A percentile compares a stretch with the other conserved stretches of the same genome.
These are phyloP conservation scores for Rhypophila decipiens DNA, from an alignment of 495 filamentous ascomycete species.

Conservation along the genomic window DNA sequence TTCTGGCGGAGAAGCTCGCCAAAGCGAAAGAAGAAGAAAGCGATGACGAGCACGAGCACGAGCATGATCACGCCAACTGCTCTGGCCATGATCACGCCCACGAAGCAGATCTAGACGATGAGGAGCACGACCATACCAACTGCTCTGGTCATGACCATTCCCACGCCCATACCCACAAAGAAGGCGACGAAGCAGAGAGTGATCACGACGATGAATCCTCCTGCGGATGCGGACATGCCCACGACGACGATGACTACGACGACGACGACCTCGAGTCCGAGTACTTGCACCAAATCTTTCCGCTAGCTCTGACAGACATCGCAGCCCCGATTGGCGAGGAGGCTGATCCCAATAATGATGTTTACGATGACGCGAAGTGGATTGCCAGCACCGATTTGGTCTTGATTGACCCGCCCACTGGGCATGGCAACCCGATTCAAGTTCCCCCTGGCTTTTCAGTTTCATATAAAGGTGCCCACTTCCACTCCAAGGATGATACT, in stretches of 20 bases:
- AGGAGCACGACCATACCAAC: not conserved
- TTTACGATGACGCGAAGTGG: conserved; percentile 8
- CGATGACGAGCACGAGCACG: not conserved
- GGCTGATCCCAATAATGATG: not conserved
- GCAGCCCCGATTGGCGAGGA: not conserved
- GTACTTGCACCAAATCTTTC: not conserved
- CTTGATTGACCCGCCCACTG: conserved; percentile 5
- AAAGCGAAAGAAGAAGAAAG: too few relatives aligned
- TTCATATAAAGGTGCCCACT: too few relatives aligned
- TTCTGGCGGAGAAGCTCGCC: not conserved
- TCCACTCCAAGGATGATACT: too few relatives aligned
- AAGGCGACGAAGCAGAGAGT: not conserved
- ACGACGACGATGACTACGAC: not conserved
- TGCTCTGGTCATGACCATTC: not conserved
- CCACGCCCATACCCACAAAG: not conserved
- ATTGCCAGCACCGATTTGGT: not conserved
- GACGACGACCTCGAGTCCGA: not conserved
- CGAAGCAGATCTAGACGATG: too few relatives aligned
- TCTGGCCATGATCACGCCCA: not conserved
- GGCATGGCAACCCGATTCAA: not conserved
- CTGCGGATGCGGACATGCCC: not conserved
- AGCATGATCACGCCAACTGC: not conserved
- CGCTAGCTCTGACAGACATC: not conserved
- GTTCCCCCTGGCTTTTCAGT: too few relatives aligned
- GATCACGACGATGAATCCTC: not conserved